Base-by-base conservation (phyloP, 2,329 filamentous ascomycete species). In the Cladophialophora psammophila region DNA sequence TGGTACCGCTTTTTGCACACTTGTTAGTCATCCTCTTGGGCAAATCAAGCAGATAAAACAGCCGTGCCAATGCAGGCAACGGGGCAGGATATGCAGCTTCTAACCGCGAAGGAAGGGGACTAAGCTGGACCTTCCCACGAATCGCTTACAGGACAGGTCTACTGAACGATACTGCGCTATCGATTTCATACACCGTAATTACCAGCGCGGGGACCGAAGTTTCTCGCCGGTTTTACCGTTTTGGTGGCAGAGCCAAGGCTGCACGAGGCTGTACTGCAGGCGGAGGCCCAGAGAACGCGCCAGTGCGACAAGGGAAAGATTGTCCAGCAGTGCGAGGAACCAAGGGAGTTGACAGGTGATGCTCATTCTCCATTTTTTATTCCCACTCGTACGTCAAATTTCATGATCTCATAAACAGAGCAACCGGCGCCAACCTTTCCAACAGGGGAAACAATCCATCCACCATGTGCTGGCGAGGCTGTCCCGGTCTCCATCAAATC, bases 381-480 rank as follows among this genome's bases (percentile, higher is more conserved):
- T 35, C 52, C 31, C 13, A 10, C 31, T 55, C 52, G n/a, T 55
- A 35, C 5, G 52, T 55, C 31, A 55, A 55, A 55, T 15, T 35
- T 55, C 52, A 36, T 55, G 6, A 55, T 34, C 52, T 55, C 52
- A 55, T 55, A 36, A 55, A n/a, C 31, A 55, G 31, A 55, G 52
- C 35, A 34, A 50, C 20, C 45, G 26, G 45, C 18, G 18, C 20
- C 45, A 26, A 10, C 45, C 45, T 50, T 26, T 10, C 20, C 4
- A 50, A 26, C 13, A 55, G 12, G 26, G 26, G 52, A 42, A 42
- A 7, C 50, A 5, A 35, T 34, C 15, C 12, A 55, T 35, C 52
- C 9, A 55, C 45, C 45, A 50, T 26, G 18, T 26, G 45, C 18
- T 50, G 18, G 5, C 18, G 26, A 50, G 20, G 45, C 26, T 35